Percentiles rank a stretch among this genome's conserved stretches.
Conservation (phyloP, 768 basidiomycete genomes). For the Galerina sulciceps region DNA sequence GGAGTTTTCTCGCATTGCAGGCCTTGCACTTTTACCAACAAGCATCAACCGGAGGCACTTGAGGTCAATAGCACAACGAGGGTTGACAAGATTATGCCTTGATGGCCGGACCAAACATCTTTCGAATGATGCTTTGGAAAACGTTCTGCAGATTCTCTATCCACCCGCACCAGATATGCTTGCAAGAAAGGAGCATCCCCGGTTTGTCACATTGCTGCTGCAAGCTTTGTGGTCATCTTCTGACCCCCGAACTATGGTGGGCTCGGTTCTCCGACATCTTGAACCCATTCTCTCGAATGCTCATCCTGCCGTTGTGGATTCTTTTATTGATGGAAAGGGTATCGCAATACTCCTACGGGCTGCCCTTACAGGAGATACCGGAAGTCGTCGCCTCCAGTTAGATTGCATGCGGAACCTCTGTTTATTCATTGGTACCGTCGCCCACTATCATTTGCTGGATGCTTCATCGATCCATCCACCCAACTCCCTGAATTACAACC, state of each 20-base stretch:
- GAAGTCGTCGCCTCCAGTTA: constrained; percentile 39
- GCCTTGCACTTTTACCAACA: neutral
- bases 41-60: neutral
- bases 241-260: constrained; percentile 27
- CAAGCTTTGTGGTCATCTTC: constrained; percentile 29
- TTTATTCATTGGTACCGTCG: constrained; percentile 33
- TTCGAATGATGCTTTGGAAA: neutral
- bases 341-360: constrained; percentile 34
- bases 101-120: constrained; percentile 4
- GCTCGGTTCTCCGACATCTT: constrained; percentile 35
- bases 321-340: constrained; percentile 35
- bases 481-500: neutral
- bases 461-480: constrained; percentile 6
- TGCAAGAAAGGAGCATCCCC: constrained; percentile 10
- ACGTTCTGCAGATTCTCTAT: constrained; percentile 8
- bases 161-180: neutral
- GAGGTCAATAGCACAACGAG: constrained; percentile 4
- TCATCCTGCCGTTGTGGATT: constrained; percentile 26
- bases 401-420: constrained; percentile 40
- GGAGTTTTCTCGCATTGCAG: constrained; percentile 2
- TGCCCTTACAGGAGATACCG: constrained; percentile 34
- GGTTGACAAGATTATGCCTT: constrained; percentile 5
- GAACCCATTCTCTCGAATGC: constrained; percentile 31
- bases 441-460: constrained; percentile 12
- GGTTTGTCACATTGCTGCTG: constrained; percentile 32